These are phyloP conservation scores for Aureobasidium sp. DNA, from an alignment of 2,329 filamentous ascomycete species.

Conservation along the genomic window DNA sequence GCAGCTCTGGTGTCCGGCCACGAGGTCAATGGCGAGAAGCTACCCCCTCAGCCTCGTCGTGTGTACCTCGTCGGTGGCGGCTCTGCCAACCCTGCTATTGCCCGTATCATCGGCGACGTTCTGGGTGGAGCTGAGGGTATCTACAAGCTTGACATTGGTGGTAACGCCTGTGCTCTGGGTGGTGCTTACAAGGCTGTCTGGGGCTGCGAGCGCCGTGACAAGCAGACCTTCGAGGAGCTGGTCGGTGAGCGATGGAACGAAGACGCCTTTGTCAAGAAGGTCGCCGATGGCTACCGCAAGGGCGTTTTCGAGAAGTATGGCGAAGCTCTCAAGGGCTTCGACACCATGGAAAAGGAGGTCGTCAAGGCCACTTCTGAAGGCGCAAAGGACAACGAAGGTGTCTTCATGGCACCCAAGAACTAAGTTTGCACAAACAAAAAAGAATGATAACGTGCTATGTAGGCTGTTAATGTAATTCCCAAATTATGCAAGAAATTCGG, in stretches of 20 bases:
- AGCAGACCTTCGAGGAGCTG: conserved; percentile 80
- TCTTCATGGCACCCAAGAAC: conserved; percentile 11
- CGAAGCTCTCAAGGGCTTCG: conserved; percentile 66
- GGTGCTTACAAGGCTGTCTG: conserved; percentile 95
- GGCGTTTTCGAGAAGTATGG: conserved; percentile 74
- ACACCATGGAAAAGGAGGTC: conserved; percentile 63
- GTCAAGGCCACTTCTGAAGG: conserved; percentile 31
- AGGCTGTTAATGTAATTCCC: neutral
- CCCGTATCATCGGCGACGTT: conserved; percentile 75
- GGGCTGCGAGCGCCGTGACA: conserved; percentile 62
- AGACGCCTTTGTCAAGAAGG: conserved; percentile 71
- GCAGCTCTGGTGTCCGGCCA: conserved; percentile 57
- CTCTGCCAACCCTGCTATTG: conserved; percentile 82
- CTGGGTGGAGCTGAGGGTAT: conserved; percentile 85
- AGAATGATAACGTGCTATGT: neutral
- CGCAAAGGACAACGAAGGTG: conserved; percentile 17
- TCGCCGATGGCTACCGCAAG: conserved; percentile 72
- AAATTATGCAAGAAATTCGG: neutral
- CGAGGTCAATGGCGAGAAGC: conserved; percentile 36
- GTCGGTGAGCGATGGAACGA: conserved; percentile 81
- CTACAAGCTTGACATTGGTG: conserved; percentile 87
- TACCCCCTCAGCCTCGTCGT: conserved; percentile 78
- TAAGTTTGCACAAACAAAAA: neutral
- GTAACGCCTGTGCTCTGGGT: conserved; percentile 89
- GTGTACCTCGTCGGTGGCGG: conserved; percentile 95